A percentile compares a stretch with the other conserved stretches of the same genome.
Evolutionary conservation across 495 filamentous ascomycete species (phyloP).

Genomic region (Bathelium albidoporum): DNA sequence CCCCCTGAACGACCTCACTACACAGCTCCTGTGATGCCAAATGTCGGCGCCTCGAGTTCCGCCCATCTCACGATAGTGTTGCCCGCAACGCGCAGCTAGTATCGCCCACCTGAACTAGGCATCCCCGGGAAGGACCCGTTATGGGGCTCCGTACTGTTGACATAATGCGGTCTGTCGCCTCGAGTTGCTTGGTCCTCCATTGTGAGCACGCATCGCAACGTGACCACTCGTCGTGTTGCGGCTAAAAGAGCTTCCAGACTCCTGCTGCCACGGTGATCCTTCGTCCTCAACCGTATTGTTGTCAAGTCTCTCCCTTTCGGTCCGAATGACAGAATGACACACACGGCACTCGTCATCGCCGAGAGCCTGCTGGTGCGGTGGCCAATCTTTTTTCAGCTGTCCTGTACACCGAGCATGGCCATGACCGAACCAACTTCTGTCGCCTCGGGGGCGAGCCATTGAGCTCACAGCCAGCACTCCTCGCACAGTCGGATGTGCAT

Average conservation of each 20-base stretch:
- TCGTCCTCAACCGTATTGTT: background rate
- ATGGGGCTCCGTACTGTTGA: background rate
- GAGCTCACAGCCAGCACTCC: background rate
- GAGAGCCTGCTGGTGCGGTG: background rate
- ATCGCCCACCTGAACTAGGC: background rate
- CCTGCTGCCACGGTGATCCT: background rate
- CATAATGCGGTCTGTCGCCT: background rate
- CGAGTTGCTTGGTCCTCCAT: background rate
- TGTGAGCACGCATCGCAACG: background rate
- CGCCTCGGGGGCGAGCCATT: background rate
- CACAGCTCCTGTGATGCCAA: no score
- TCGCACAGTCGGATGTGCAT: no score
- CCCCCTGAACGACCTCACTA: background rate
- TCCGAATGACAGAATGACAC: background rate
- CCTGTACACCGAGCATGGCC: background rate
- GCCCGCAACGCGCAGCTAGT: no score
- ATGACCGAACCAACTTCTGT: background rate
- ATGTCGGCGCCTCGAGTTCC: background rate
- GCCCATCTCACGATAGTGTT: background rate
- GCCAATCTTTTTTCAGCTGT: conserved; percentile 1
- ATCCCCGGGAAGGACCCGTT: background rate
- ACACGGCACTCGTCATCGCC: background rate
- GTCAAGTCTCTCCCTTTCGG: no score
- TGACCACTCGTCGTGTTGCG: background rate
- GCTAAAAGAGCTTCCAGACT: background rate